Conservation (phyloP, 2,329 filamentous ascomycete species). For the Ophiostoma himal-ulmi region DNA sequence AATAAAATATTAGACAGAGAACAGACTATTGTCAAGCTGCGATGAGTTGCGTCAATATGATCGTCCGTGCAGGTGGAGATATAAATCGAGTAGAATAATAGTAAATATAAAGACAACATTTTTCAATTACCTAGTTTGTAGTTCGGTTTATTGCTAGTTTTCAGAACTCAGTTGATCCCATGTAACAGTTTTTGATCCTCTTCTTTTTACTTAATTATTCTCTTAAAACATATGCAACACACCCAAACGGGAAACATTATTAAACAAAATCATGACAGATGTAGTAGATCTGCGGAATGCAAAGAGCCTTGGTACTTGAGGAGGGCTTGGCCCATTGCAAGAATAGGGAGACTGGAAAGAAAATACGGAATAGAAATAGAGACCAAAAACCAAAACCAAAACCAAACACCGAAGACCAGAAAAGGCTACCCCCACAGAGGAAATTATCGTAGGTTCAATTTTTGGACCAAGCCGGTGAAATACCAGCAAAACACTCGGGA, state of each 20-base stretch:
- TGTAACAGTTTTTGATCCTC: background rate
- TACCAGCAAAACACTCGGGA: background rate
- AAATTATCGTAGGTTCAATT: background rate
- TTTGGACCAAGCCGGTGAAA: background rate
- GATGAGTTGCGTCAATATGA: background rate
- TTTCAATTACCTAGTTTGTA: background rate
- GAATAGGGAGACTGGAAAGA: background rate
- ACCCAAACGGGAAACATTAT: background rate
- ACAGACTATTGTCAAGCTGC: constrained; percentile 3
- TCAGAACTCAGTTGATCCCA: background rate
- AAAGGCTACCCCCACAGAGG: background rate
- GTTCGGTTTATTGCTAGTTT: background rate
- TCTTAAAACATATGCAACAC: background rate
- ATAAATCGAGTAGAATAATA: background rate
- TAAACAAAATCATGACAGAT: background rate
- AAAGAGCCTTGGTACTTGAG: background rate
- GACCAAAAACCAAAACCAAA: background rate
- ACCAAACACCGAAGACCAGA: background rate
- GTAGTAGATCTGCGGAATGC: background rate
- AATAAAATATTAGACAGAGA: background rate
- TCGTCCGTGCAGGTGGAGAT: background rate
- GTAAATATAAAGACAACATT: background rate
- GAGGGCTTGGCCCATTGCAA: background rate
- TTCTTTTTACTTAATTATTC: background rate
- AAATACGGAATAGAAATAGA: background rate